Conservation (phyloP, 495 filamentous ascomycete species). For the Penicillium taxi region DNA sequence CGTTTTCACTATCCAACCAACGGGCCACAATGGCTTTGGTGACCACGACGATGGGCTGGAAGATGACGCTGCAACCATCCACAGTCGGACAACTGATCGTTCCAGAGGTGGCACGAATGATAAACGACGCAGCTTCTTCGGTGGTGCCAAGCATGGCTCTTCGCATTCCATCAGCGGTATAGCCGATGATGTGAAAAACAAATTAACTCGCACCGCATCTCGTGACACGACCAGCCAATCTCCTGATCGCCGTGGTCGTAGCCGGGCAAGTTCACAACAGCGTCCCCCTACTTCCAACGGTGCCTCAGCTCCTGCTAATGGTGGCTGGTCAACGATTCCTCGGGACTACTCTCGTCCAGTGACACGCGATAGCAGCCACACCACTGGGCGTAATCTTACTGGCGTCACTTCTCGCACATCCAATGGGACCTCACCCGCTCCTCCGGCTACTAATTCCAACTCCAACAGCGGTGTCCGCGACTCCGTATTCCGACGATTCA, state of each 20-base stretch:
- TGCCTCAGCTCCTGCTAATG: constrained; percentile 15
- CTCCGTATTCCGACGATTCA: constrained; percentile 42
- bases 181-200: constrained; percentile 26
- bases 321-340: constrained; percentile 36
- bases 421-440: constrained; percentile 2
- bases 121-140: constrained; percentile 39
- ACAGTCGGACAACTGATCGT: constrained; percentile 35
- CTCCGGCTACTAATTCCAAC: neutral
- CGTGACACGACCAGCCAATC: constrained; percentile 27
- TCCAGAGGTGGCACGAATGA: constrained; percentile 31
- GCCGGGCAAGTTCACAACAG: constrained; percentile 26
- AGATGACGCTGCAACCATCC: constrained; percentile 38
- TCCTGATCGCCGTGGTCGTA: constrained; percentile 26
- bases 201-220: constrained; percentile 25
- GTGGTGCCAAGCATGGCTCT: constrained; percentile 31
- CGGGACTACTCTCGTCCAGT: constrained; percentile 32
- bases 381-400: constrained; percentile 4
- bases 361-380: constrained; percentile 25
- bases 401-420: constrained; percentile 3
- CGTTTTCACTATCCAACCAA: constrained; percentile 27
- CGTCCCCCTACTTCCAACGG: constrained; percentile 16
- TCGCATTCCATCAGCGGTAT: constrained; percentile 25
- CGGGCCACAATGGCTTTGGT: constrained; percentile 12
- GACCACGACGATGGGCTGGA: constrained; percentile 24
- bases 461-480: constrained; percentile 28